Evolutionary conservation across 2,329 filamentous ascomycete species (phyloP).

Genomic region (Aureobasidium leucospermi): DNA sequence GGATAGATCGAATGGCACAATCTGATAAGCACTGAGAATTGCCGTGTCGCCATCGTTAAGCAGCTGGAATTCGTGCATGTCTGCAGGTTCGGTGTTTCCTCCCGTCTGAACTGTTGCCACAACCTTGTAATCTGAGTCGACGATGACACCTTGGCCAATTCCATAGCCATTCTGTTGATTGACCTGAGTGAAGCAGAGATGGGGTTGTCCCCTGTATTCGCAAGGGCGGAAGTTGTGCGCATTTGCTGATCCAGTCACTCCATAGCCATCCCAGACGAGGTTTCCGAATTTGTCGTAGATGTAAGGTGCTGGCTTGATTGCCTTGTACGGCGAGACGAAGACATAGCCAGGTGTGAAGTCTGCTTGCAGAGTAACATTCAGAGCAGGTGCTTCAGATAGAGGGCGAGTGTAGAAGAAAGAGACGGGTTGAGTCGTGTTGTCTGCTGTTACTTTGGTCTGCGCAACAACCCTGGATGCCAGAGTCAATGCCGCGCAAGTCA

Average conservation of each 20-base stretch:
- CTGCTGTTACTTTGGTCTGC: neutral
- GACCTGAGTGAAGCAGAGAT: slow-evolving; percentile 41
- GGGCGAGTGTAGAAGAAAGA: slow-evolving; percentile 21
- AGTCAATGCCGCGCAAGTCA: neutral
- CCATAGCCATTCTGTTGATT: slow-evolving; percentile 39
- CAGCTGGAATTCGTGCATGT: slow-evolving; percentile 42
- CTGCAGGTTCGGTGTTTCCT: slow-evolving; percentile 21
- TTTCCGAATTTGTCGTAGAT: slow-evolving; percentile 25
- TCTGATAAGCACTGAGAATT: slow-evolving; percentile 21
- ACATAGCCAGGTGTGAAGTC: slow-evolving; percentile 18
- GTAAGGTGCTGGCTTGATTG: slow-evolving; percentile 18
- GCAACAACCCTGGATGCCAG: neutral
- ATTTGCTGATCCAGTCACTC: slow-evolving; percentile 35
- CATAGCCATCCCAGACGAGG: slow-evolving; percentile 33
- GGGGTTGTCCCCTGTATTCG: slow-evolving; percentile 35
- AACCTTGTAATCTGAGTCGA: slow-evolving; percentile 38
- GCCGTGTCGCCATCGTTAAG: slow-evolving; percentile 32
- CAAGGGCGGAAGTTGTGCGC: slow-evolving; percentile 40
- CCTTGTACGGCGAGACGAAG: slow-evolving; percentile 21
- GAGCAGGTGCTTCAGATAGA: slow-evolving; percentile 17
- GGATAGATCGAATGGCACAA: slow-evolving; percentile 34
- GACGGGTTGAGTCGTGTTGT: slow-evolving; percentile 16
- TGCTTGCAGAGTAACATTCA: slow-evolving; percentile 19
- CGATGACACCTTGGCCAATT: slow-evolving; percentile 39
- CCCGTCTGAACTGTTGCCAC: slow-evolving; percentile 33